Evolutionary conservation across 2,329 filamentous ascomycete species (phyloP), one percentile per base, ranked within the genome.

Genomic region (Aureobasidium sp.): DNA sequence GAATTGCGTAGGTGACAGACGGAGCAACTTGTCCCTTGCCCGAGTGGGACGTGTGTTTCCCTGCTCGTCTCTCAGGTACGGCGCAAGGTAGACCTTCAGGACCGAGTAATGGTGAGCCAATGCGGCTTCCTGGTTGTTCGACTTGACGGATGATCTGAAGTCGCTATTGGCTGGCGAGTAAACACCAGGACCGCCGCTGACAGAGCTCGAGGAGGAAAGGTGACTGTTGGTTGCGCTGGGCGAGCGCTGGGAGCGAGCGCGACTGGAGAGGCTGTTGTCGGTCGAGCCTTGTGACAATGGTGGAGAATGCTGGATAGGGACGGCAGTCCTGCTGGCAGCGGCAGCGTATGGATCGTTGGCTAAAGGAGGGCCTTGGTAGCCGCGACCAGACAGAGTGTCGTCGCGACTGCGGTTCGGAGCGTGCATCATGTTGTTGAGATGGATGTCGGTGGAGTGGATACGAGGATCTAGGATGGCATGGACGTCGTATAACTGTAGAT

Each of bases 21-120:
- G 86, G 64, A 97, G 82, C 62, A 97, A 82, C 80, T 99, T 99
- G 76, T 97, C 94, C 70, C 92, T 87, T 62, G 94, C 94, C 76
- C 92, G 88, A 76, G 95, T 96, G 31, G 90, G 87, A 57, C 87
- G 87, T 55, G 85, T 83, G 65, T 87, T 87, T 51, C 84, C 82
- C 71, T 87, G 86, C 68, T 91, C 89, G 73, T 95, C 89, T 70
- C 87, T 87, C 62, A 85, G 82, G 45, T 84, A 86, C 66, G 82
- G 80, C 11, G 84, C 84, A 42, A 97, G 81, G 71, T 89, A 96
- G 68, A 82, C 82, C 75, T 87, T 90, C 65, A 97, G 81, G 9
- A 91, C 84, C 53, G 85, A 74, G 74, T 96, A 96, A 76, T 97
- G 93, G 70, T 94, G 87, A 59, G 83, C 81, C 64, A 97, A 79